A percentile compares a stretch with the other conserved stretches of the same genome.
Conservation (phyloP, 2,329 filamentous ascomycete species). For the Ceratocystis colombiana region DNA sequence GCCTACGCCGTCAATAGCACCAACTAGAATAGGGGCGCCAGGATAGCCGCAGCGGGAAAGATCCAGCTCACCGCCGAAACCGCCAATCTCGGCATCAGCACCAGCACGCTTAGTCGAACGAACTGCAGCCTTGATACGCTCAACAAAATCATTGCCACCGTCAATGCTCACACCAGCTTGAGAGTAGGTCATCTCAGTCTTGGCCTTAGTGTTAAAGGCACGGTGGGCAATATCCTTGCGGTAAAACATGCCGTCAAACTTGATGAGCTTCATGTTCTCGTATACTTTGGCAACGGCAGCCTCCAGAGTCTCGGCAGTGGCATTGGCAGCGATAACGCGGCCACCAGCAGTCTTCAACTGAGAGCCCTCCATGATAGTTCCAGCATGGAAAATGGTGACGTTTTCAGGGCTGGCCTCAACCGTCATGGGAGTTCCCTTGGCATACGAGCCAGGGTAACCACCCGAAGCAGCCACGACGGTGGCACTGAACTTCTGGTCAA, state of each 20-base stretch:
- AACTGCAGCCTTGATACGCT: constrained; percentile 85
- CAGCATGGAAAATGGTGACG: constrained; percentile 83
- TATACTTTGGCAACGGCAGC: constrained; percentile 85
- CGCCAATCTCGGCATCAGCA: constrained; percentile 86
- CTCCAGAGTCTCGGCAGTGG: constrained; percentile 60
- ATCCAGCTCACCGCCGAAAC: constrained; percentile 84
- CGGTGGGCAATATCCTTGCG: constrained; percentile 85
- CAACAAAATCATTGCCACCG: constrained; percentile 83
- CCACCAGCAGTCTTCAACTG: constrained; percentile 71
- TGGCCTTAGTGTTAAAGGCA: constrained; percentile 43
- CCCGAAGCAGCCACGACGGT: constrained; percentile 91
- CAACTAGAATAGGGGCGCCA: constrained; percentile 67
- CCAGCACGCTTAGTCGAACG: constrained; percentile 73
- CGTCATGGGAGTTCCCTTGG: constrained; percentile 59
- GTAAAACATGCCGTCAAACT: constrained; percentile 84
- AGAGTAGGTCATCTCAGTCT: constrained; percentile 66
- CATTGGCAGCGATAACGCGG: constrained; percentile 86
- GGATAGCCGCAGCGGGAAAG: constrained; percentile 52
- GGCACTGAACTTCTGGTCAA: constrained; percentile 63
- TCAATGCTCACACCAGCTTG: constrained; percentile 90
- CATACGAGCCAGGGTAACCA: constrained; percentile 79
- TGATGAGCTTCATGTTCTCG: constrained; percentile 59
- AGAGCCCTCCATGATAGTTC: constrained; percentile 56
- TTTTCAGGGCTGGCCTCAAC: constrained; percentile 40
- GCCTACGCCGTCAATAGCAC: constrained; percentile 89